These are phyloP conservation scores for Chlorella sp. DNA, from an alignment of 139 green algal species.

Conservation along the genomic window DNA sequence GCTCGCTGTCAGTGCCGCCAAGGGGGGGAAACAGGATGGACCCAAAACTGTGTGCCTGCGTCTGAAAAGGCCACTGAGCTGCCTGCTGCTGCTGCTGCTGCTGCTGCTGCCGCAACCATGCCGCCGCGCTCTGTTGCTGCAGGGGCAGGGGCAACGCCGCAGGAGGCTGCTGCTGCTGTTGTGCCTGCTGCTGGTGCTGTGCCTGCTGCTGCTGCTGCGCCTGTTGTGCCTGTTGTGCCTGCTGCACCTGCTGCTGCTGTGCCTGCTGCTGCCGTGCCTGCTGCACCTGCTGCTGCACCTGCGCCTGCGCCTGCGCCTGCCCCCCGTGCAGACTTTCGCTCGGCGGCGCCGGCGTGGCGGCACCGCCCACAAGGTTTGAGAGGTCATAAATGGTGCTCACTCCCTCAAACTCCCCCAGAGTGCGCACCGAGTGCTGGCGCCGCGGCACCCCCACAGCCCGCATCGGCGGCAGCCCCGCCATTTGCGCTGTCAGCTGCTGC, in stretches of 20 bases:
- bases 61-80: not conserved
- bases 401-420: slow-evolving; percentile 19
- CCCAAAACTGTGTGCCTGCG: not conserved
- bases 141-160: not conserved
- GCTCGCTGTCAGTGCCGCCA: not conserved
- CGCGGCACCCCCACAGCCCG: not conserved
- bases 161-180: not conserved
- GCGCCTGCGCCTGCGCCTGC: not conserved
- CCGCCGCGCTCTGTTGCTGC: not conserved
- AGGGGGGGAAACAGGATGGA: not conserved
- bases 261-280: not conserved
- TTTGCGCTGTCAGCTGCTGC: not conserved
- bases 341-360: not conserved
- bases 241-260: not conserved
- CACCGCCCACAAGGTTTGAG: not conserved
- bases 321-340: not conserved
- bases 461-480: slow-evolving; percentile 10
- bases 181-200: not conserved
- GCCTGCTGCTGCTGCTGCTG: not conserved
- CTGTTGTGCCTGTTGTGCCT: not conserved
- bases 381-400: not conserved
- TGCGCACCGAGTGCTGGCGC: slow-evolving; percentile 19
- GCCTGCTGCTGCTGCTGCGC: not conserved
- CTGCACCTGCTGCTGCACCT: not conserved
- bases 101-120: not conserved